Base-by-base conservation (phyloP, 2,329 filamentous ascomycete genomes). In the Ilyonectria robusta region DNA sequence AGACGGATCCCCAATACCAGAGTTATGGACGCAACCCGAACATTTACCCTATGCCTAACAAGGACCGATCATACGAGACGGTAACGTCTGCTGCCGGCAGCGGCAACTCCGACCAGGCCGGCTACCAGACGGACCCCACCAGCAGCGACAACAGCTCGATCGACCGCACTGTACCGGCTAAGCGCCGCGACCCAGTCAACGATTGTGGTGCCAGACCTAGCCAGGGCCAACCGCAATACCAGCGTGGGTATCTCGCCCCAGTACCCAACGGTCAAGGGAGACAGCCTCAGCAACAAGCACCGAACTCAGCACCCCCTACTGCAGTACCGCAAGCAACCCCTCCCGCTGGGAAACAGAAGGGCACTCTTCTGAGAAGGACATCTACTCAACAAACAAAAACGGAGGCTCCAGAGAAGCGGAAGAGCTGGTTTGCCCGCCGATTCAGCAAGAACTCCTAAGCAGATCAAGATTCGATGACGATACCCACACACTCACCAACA, bases 101-200 rank as follows among this genome's bases (percentile, higher is more conserved):
- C 76, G 93, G 91, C 56, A 92, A 89, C 72, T 89, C 91, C 70
- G 94, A 97, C 65, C 91, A 91, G 13, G 91, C 89, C 77, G 91
- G 91, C 62, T 95, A 96, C 80, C 91, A 92, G 71, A 97, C 94
- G 66, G 94, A 97, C 78, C 95, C 93, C 47, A 83, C 87, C 62
- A 96, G 93, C 82, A 97, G 94, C 77, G 93, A 97, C 78, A 97
- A 97, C 82, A 97, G 94, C 82, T 97, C 94, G 2, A 89, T 97
- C 73, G 94, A 97, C 78, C 91, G 94, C 68, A 84, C 91, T 26
- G 87, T 90, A 58, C 84, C 85, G 6, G 83, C 85, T 40, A 87
- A 88, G 74, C 87, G 85, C 64, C 77, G 75, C 31, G 87, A 90
- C 55, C 85, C 86, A 8, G 76, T 81, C 6, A 91, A 92, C 60